Evolutionary conservation across 306 rosid species (phyloP).

Genomic region (Hylodesmum podocarpum): DNA sequence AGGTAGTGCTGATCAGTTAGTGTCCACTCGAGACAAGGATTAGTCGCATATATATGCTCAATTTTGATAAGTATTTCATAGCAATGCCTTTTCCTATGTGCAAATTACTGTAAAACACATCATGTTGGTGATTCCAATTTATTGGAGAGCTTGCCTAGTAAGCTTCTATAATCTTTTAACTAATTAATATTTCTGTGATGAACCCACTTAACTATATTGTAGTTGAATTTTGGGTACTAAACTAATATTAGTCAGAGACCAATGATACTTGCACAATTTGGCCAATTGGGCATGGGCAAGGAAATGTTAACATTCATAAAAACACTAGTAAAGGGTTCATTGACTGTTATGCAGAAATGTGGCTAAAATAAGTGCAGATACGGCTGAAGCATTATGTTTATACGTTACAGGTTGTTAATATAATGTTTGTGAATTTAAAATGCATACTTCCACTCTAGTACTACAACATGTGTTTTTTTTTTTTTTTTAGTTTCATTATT

Average conservation of each 20-base stretch:
- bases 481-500: not conserved
- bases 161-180: constrained; percentile 16
- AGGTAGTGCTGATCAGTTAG: constrained; percentile 38
- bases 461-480: not conserved
- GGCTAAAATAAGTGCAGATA: not conserved
- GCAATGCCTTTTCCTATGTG: not conserved
- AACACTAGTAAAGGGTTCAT: not conserved
- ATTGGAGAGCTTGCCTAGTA: constrained; percentile 19
- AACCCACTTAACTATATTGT: not conserved
- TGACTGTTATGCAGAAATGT: not conserved
- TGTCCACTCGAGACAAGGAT: constrained; percentile 28
- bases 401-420: not conserved
- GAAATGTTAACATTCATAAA: not conserved
- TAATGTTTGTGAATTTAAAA: not conserved
- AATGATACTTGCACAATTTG: not conserved
- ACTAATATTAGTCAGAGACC: not conserved
- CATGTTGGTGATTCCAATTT: constrained; percentile 4
- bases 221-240: constrained; percentile 3
- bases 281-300: not conserved
- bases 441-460: not conserved
- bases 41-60: constrained; percentile 18
- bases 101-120: constrained; percentile 31
- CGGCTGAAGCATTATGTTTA: not conserved
- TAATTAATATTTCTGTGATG: constrained; percentile 3
- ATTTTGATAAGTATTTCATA: constrained; percentile 19